Evolutionary conservation across 1,284 basidiomycete genomes (phyloP).

Genomic region (Taiwanofungus camphoratus): DNA sequence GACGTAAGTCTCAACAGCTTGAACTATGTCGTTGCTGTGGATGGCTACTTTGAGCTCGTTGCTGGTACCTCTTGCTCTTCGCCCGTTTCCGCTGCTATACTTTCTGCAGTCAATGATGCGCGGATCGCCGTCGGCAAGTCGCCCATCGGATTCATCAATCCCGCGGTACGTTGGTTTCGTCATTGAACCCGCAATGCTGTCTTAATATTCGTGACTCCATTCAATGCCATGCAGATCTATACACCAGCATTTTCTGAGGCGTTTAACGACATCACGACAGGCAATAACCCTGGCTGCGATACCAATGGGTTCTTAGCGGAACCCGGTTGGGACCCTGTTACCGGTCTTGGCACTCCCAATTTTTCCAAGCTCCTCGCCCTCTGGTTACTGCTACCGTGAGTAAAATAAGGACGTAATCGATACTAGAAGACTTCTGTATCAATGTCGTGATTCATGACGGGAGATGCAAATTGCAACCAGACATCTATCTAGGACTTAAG

Average conservation of each 20-base stretch:
- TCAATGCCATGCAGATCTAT: conserved; percentile 10
- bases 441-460: no score
- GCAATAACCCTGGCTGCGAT: conserved; percentile 14
- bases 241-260: conserved; percentile 7
- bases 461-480: no score
- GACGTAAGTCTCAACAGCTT: conserved; percentile 26
- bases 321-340: conserved; percentile 16
- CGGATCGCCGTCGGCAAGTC: conserved; percentile 34
- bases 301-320: conserved; percentile 8
- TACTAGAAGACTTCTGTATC: no score
- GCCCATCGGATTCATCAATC: conserved; percentile 56
- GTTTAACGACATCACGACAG: conserved; percentile 16
- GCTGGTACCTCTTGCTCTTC: conserved; percentile 5
- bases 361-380: conserved; percentile 11
- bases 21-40: conserved; percentile 35
- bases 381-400: conserved; percentile 14
- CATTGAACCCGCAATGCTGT: background rate
- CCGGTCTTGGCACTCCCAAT: conserved; percentile 19
- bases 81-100: conserved; percentile 35
- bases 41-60: conserved; percentile 17
- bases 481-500: no score
- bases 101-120: conserved; percentile 56
- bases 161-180: conserved; percentile 15
- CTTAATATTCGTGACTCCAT: background rate
- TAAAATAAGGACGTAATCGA: no score